Evolutionary conservation across 306 rosid species (phyloP), one percentile per base, ranked within the genome.

Genomic region (Amphicarpaea edgeworthii): DNA sequence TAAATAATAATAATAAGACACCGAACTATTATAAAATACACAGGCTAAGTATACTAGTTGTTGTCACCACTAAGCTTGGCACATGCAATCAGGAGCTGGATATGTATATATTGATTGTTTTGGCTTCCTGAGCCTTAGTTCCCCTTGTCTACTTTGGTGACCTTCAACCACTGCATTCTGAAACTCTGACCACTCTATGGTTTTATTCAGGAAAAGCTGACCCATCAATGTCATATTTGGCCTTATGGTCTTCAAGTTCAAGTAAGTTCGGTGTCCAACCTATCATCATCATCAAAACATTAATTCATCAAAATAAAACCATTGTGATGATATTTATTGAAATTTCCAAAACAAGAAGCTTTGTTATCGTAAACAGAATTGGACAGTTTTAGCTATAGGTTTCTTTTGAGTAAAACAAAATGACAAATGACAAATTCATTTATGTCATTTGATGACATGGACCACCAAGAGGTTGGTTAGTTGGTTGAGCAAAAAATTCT

Each of bases 81-180:
- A 96, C 90, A 92, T 93, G 89, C 99, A 96, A 78, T 96, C 96
- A 32, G 98, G 98, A 77, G 88, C 87, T 41, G 99, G 99, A 37
- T 96, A 96, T 4, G 99, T 92, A 75, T 96, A 96, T 45, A 96
- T 85, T 42, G 99, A 96, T 72, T 96, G 98, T 85, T 92, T 96
- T 20, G 96, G 88, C 83, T 86, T 96, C 79, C 97, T 90, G 41
- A 89, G 71, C 85, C 98, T 89, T 72, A 89, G 71, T 78, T 92
- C 91, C 43, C 99, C 97, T 84, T 89, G 97, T 86, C 99, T 90
- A 77, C 67, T 90, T 78, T 70, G 70, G 77, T 96, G 99, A 77
- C 98, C 98, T 24, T 85, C 89, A 43, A 87, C 76, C 64, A 90
- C 90, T 47, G 92, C 58, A 77, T 80, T 78, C 83, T 88, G 83